These are phyloP conservation scores for Oryza meridionalis DNA, from an alignment of 176 grass and related monocot species.

Conservation along the genomic window DNA sequence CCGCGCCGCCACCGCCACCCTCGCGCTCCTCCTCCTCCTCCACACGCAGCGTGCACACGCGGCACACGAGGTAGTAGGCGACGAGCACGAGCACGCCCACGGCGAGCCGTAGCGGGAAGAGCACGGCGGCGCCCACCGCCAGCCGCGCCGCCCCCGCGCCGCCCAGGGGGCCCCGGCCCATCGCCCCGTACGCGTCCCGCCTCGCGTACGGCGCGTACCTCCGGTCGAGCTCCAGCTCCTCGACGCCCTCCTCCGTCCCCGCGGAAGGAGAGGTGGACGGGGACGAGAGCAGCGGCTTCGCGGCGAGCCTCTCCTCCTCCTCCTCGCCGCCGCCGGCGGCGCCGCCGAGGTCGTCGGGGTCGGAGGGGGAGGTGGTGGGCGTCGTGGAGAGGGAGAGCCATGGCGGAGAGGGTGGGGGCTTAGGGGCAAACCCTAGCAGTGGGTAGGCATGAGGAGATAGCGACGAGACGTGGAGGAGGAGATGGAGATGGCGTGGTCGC, in stretches of 20 bases:
- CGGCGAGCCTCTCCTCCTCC: background rate
- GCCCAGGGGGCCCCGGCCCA: constrained; percentile 61
- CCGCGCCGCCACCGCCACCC: constrained; percentile 33
- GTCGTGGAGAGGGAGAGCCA: constrained; percentile 34
- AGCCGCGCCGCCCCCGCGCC: constrained; percentile 48
- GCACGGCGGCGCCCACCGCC: constrained; percentile 46
- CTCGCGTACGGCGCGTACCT: constrained; percentile 79
- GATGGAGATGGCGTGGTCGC: background rate
- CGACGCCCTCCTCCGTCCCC: constrained; percentile 10
- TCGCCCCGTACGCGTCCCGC: constrained; percentile 71
- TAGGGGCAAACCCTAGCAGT: constrained; percentile 20
- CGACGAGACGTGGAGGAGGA: constrained; percentile 12
- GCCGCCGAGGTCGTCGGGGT: constrained; percentile 18
- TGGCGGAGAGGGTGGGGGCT: background rate
- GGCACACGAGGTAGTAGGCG: constrained; percentile 78
- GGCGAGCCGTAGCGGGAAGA: constrained; percentile 64
- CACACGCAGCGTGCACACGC: constrained; percentile 68
- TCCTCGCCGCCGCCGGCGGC: constrained; percentile 13
- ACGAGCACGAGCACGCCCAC: constrained; percentile 58
- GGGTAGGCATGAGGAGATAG: constrained; percentile 17
- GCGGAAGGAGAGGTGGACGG: background rate
- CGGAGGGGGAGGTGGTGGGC: constrained; percentile 33
- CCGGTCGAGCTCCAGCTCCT: constrained; percentile 80
- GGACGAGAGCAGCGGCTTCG: constrained; percentile 42
- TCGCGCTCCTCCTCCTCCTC: constrained; percentile 48